Evolutionary conservation across 2,329 filamentous ascomycete genomes (phyloP).

Genomic region (Pseudogymnoascus verrucosus): DNA sequence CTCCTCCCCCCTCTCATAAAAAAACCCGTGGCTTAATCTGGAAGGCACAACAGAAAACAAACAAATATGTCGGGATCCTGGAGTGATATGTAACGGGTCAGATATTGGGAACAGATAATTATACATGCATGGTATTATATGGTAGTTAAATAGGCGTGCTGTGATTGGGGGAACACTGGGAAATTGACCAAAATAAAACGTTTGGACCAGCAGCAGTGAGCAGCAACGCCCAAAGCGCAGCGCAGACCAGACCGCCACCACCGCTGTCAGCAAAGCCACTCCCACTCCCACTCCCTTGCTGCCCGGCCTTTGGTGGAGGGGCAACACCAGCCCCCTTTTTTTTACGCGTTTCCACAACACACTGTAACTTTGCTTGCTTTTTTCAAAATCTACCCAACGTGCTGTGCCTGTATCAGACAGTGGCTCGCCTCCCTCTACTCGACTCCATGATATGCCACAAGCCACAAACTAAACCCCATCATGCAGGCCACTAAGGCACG

Average conservation of each 20-base stretch:
- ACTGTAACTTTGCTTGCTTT: slow-evolving; percentile 11
- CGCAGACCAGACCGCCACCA: too few relatives aligned
- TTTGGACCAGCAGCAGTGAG: background rate
- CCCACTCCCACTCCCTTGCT: background rate
- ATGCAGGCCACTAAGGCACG: background rate
- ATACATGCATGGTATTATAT: background rate
- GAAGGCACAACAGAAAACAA: background rate
- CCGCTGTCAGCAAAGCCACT: background rate
- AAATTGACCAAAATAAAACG: background rate
- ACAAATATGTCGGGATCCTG: background rate
- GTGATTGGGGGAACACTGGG: background rate
- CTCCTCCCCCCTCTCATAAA: background rate
- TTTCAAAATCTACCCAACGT: background rate
- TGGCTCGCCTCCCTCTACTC: background rate
- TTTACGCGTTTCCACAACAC: background rate
- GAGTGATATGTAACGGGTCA: background rate
- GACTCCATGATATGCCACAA: too few relatives aligned
- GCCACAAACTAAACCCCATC: background rate
- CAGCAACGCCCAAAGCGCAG: background rate
- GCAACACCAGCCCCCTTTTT: background rate
- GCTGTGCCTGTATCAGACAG: too few relatives aligned
- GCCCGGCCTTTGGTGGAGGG: too few relatives aligned
- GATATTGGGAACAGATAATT: background rate
- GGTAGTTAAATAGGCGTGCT: background rate
- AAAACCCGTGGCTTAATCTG: background rate